A percentile compares a stretch with the other conserved stretches of the same genome.
phyloP scores from a whole-genome alignment of 495 filamentous ascomycete genomes.

The Diplogelasinospora grovesii region DNA sequence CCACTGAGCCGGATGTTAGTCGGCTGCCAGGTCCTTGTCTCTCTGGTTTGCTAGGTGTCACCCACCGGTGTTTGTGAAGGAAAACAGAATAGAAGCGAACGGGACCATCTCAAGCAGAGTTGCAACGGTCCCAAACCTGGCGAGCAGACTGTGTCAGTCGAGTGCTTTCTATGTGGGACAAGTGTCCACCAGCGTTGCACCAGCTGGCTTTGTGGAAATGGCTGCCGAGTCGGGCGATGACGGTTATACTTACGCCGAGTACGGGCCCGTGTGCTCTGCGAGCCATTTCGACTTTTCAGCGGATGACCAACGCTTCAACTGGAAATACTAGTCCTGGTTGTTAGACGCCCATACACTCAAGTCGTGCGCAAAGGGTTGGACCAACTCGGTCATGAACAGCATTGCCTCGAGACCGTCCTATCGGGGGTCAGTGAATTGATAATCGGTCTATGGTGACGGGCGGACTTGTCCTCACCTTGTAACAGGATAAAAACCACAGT shows the following conservation, averaged over 20 bases:
- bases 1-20: conserved; percentile 42
- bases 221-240: too few relatives aligned
- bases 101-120: conserved; percentile 81
- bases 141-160: conserved; percentile 23
- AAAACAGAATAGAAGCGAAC: conserved; percentile 71
- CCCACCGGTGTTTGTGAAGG: conserved; percentile 78
- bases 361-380: not conserved
- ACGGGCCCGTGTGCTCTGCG: conserved; percentile 53
- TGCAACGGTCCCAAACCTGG: conserved; percentile 72
- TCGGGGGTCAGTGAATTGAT: conserved; percentile 14
- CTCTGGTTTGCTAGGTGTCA: not conserved
- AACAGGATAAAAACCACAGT: conserved; percentile 70
- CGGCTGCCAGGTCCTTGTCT: not conserved
- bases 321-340: conserved; percentile 61
- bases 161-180: not conserved
- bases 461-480: conserved; percentile 48
- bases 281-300: conserved; percentile 59
- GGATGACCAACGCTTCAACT: conserved; percentile 73
- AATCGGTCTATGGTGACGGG: too few relatives aligned
- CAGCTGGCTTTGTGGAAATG: not conserved
- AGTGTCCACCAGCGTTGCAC: conserved; percentile 6
- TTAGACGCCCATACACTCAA: conserved; percentile 7
- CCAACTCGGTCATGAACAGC: conserved; percentile 25
- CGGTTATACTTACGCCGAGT: conserved; percentile 60
- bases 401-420: conserved; percentile 34